phyloP scores from a whole-genome alignment of 805 yeast species.

The Wickerhamomyces silvicola region DNA sequence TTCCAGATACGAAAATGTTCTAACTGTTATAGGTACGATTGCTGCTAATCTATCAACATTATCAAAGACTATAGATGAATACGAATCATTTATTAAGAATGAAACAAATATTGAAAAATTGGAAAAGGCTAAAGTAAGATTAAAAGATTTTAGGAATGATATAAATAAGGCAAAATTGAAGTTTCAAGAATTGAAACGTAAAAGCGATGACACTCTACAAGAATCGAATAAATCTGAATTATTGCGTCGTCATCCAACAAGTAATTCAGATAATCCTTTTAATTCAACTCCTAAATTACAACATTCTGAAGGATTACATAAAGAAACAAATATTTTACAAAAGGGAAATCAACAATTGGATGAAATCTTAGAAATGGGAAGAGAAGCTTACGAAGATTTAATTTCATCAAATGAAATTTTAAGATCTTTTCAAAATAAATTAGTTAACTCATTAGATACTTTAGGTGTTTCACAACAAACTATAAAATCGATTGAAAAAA shows the following conservation, averaged over 20 bases:
- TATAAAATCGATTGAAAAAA: slow-evolving; percentile 67
- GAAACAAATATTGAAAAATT: slow-evolving; percentile 48
- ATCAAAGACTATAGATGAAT: slow-evolving; percentile 68
- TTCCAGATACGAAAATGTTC: no score
- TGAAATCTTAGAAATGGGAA: slow-evolving; percentile 85
- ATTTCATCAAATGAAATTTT: slow-evolving; percentile 78
- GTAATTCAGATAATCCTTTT: slow-evolving; percentile 16
- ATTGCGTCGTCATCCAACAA: slow-evolving; percentile 27
- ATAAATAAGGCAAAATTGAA: slow-evolving; percentile 24
- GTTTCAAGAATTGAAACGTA: slow-evolving; percentile 30
- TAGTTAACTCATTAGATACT: slow-evolving; percentile 67
- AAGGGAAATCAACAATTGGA: slow-evolving; percentile 80
- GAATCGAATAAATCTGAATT: slow-evolving; percentile 39
- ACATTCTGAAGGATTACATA: slow-evolving; percentile 54
- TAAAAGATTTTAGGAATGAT: slow-evolving; percentile 46
- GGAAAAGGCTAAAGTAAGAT: slow-evolving; percentile 53
- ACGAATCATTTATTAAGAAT: slow-evolving; percentile 50
- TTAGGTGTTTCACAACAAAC: slow-evolving; percentile 86
- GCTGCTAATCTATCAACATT: slow-evolving; percentile 77
- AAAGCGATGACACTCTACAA: slow-evolving; percentile 28
- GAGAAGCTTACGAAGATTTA: slow-evolving; percentile 75
- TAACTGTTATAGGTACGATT: slow-evolving; percentile 41
- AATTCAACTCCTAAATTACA: slow-evolving; percentile 4
- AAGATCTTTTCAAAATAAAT: slow-evolving; percentile 50
- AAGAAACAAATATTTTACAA: slow-evolving; percentile 58